Evolutionary conservation across 805 yeast species (phyloP).

Genomic region (Metschnikowia vanudenii): DNA sequence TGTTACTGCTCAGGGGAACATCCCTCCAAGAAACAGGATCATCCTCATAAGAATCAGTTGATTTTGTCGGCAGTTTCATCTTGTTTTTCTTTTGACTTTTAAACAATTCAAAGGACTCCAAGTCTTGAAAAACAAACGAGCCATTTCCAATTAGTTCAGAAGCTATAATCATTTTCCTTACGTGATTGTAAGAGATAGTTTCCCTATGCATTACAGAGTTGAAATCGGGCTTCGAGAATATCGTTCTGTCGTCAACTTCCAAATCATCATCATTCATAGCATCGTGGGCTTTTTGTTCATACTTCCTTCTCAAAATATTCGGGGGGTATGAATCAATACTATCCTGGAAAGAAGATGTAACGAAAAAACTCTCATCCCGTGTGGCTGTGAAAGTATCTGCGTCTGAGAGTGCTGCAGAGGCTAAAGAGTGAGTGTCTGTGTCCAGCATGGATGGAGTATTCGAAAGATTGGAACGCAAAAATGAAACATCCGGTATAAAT

Average conservation of each 20-base stretch:
- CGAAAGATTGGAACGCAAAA: not conserved
- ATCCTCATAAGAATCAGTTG: not conserved
- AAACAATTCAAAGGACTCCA: constrained; percentile 29
- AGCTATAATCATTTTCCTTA: constrained; percentile 31
- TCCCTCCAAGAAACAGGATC: not conserved
- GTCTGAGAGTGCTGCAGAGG: constrained; percentile 35
- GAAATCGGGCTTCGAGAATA: not conserved
- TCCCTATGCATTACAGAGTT: constrained; percentile 21
- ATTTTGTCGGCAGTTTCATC: constrained; percentile 22
- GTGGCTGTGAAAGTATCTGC: constrained; percentile 31
- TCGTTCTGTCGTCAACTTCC: constrained; percentile 3
- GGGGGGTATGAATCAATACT: constrained; percentile 39
- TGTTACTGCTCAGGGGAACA: not conserved
- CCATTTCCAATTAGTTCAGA: constrained; percentile 29
- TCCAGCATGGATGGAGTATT: not conserved
- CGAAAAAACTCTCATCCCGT: constrained; percentile 20
- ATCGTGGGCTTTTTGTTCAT: constrained; percentile 19
- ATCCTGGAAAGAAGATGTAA: constrained; percentile 33
- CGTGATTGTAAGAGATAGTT: constrained; percentile 23
- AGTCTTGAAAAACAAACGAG: constrained; percentile 30
- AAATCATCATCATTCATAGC: not conserved
- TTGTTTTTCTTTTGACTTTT: constrained; percentile 22
- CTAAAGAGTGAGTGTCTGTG: not conserved
- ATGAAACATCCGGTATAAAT: not conserved
- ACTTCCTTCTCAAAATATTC: constrained; percentile 28